Conservation (phyloP, 805 yeast species). For the Cyberlindnera petersonii region DNA sequence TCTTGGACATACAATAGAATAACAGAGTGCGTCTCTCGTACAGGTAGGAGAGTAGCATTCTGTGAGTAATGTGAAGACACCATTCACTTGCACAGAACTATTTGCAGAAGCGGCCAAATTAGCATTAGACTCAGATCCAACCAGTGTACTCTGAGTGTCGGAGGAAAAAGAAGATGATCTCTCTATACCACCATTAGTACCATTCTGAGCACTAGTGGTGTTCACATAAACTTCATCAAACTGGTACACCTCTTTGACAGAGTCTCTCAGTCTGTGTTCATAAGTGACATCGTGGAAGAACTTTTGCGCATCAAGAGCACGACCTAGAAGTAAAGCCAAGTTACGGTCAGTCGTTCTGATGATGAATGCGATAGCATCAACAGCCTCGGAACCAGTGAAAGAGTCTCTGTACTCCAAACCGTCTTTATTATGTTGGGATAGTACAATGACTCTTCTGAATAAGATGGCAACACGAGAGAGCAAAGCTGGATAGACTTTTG, state of each 20-base stretch:
- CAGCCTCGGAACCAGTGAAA: constrained; percentile 91
- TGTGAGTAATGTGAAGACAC: constrained; percentile 87
- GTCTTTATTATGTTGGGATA: constrained; percentile 81
- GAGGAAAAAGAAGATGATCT: constrained; percentile 23
- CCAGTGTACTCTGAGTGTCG: constrained; percentile 15
- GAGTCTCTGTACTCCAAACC: constrained; percentile 90
- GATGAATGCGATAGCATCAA: constrained; percentile 81
- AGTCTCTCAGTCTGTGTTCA: constrained; percentile 88
- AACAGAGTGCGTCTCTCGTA: constrained; percentile 80
- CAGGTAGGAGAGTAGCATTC: constrained; percentile 98
- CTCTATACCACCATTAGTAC: constrained; percentile 32
- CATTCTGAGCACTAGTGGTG: constrained; percentile 12
- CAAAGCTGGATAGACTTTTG: constrained; percentile 85
- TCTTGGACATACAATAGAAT: constrained; percentile 94
- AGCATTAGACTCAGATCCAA: constrained; percentile 3
- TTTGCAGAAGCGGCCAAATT: constrained; percentile 19
- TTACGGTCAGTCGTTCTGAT: constrained; percentile 89
- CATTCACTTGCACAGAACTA: constrained; percentile 50
- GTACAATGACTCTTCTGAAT: constrained; percentile 63
- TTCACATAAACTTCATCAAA: constrained; percentile 56
- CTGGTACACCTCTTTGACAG: constrained; percentile 81
- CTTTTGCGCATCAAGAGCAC: constrained; percentile 91
- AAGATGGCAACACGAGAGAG: constrained; percentile 78
- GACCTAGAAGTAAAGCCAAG: constrained; percentile 80
- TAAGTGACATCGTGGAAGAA: constrained; percentile 94